Percentiles rank a stretch among this genome's conserved stretches.
Evolutionary conservation across 352 stramenopile genomes (phyloP).

Genomic region (Aphanomyces invadans): DNA sequence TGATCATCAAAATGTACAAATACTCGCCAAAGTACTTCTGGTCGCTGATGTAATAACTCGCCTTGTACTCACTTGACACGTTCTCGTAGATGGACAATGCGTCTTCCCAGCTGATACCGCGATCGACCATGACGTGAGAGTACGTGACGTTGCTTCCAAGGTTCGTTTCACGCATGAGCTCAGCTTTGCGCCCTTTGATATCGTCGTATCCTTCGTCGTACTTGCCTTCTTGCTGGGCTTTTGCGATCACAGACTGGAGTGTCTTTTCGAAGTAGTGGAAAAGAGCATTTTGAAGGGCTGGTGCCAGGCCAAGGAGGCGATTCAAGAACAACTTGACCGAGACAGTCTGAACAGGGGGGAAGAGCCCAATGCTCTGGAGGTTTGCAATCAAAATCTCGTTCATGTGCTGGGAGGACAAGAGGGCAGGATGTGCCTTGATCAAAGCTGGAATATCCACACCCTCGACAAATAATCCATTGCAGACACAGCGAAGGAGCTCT

Average conservation of each 20-base stretch:
- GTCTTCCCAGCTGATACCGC: slow-evolving; percentile 27
- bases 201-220: slow-evolving; percentile 40
- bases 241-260: slow-evolving; percentile 26
- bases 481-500: slow-evolving; percentile 26
- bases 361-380: slow-evolving; percentile 12
- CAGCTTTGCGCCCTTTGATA: slow-evolving; percentile 20
- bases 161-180: slow-evolving; percentile 3
- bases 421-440: neutral
- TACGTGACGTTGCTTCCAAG: slow-evolving; percentile 18
- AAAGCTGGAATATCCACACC: neutral
- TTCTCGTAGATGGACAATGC: neutral
- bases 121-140: slow-evolving; percentile 22
- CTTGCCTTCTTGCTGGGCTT: slow-evolving; percentile 30
- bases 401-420: slow-evolving; percentile 4
- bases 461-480: neutral
- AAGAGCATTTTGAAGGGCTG: slow-evolving; percentile 29
- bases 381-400: slow-evolving; percentile 8
- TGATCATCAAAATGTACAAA: slow-evolving; percentile 18
- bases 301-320: slow-evolving; percentile 27
- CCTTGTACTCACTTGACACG: slow-evolving; percentile 12
- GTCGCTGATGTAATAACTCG: slow-evolving; percentile 21
- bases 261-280: slow-evolving; percentile 33
- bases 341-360: neutral
- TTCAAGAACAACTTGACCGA: slow-evolving; percentile 34
- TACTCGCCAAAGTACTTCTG: slow-evolving; percentile 20